Evolutionary conservation across 2,329 filamentous ascomycete genomes (phyloP).

Genomic region (Colletotrichum euphorbiae): DNA sequence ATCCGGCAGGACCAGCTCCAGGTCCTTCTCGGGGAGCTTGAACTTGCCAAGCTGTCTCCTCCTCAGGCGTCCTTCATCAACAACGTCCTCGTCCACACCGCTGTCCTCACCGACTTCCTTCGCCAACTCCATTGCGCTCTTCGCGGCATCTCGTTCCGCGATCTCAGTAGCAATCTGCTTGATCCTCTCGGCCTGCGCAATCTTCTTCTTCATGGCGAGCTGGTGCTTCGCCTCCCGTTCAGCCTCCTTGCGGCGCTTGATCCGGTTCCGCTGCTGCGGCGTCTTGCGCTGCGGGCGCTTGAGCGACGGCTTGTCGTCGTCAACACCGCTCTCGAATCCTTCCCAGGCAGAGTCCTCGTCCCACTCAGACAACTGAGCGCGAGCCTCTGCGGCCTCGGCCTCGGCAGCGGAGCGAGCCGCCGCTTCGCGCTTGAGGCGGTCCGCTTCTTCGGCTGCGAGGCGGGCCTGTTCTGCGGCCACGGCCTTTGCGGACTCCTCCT

Average conservation of each 20-base stretch:
- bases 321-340: constrained; percentile 84
- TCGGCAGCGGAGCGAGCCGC: constrained; percentile 77
- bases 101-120: constrained; percentile 49
- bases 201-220: constrained; percentile 77
- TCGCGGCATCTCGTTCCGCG: constrained; percentile 64
- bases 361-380: constrained; percentile 74
- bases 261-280: constrained; percentile 85
- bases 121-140: constrained; percentile 52
- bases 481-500: constrained; percentile 80
- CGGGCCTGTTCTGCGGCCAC: constrained; percentile 83
- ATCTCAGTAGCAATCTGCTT: constrained; percentile 76
- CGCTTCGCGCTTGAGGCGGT: constrained; percentile 75
- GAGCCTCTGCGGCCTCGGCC: constrained; percentile 78
- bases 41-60: constrained; percentile 79
- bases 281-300: constrained; percentile 90
- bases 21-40: constrained; percentile 79
- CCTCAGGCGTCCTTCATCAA: constrained; percentile 73
- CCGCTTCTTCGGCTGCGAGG: constrained; percentile 73
- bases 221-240: constrained; percentile 83
- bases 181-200: constrained; percentile 77
- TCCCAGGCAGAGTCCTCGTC: constrained; percentile 95
- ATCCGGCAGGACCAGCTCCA: constrained; percentile 85
- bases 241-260: constrained; percentile 88
- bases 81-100: constrained; percentile 59
- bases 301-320: constrained; percentile 62